A percentile compares a stretch with the other conserved stretches of the same genome.
Conservation (phyloP, 2,329 filamentous ascomycete species). For the Ophiostoma sp. region DNA sequence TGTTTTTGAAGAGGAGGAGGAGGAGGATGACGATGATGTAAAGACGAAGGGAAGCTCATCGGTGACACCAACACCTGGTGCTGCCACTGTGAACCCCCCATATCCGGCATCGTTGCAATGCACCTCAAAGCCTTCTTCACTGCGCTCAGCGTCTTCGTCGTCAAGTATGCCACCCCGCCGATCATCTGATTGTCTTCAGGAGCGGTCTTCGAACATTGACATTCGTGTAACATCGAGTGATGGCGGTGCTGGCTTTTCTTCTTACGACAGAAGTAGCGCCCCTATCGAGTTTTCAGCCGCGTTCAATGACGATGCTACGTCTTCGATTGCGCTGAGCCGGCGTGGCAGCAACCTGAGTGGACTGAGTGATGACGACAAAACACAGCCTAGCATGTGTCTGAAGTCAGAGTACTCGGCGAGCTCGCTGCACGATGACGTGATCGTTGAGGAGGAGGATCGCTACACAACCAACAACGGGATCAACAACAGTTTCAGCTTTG, state of each 20-base stretch:
- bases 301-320: slow-evolving; percentile 24
- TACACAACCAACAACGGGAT: slow-evolving; percentile 19
- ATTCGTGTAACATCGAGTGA: slow-evolving; percentile 26
- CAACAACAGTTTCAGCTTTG: slow-evolving; percentile 31
- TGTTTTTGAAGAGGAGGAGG: slow-evolving; percentile 80
- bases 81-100: not conserved
- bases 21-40: slow-evolving; percentile 40
- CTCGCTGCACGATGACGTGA: slow-evolving; percentile 49
- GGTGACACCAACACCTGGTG: not conserved
- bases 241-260: slow-evolving; percentile 1
- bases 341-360: slow-evolving; percentile 45
- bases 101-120: not conserved
- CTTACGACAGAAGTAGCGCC: slow-evolving; percentile 8
- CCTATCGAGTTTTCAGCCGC: slow-evolving; percentile 14
- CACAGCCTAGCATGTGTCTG: slow-evolving; percentile 36
- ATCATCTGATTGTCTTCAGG: slow-evolving; percentile 4
- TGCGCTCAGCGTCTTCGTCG: slow-evolving; percentile 15
- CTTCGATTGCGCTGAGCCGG: slow-evolving; percentile 35
- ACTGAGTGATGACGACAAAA: slow-evolving; percentile 39
- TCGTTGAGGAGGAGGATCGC: slow-evolving; percentile 42
- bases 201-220: slow-evolving; percentile 25
- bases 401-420: slow-evolving; percentile 46
- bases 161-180: slow-evolving; percentile 14
- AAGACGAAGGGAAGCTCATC: slow-evolving; percentile 1
- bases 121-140: slow-evolving; percentile 14